A percentile compares a stretch with the other conserved stretches of the same genome.
These are phyloP conservation scores for Larix sibirica DNA, from an alignment of 83 land plant species.

Conservation along the genomic window DNA sequence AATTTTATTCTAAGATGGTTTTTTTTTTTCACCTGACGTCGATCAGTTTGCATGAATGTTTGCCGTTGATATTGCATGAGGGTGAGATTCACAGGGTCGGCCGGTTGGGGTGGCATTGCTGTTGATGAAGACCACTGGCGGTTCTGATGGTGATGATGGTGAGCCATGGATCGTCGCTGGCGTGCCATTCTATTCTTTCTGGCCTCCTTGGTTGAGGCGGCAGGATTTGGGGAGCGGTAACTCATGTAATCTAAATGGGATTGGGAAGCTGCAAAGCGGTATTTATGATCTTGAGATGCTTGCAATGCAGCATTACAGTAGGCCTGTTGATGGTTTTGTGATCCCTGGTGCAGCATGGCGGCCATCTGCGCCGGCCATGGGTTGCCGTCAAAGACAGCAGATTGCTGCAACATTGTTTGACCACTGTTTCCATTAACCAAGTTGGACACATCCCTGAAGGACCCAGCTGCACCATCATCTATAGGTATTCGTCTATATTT, in stretches of 20 bases:
- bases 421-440: not conserved
- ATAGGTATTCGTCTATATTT: slow-evolving; percentile 14
- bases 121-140: slow-evolving; percentile 17
- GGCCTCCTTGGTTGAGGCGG: slow-evolving; percentile 72
- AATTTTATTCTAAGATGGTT: not conserved
- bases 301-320: not conserved
- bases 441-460: not conserved
- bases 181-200: slow-evolving; percentile 84
- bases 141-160: slow-evolving; percentile 32
- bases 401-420: not conserved
- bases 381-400: not conserved
- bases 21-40: slow-evolving; percentile 11
- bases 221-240: slow-evolving; percentile 2
- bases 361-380: not conserved
- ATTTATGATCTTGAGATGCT: not conserved
- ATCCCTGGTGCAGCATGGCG: not conserved
- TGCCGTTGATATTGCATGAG: slow-evolving; percentile 18
- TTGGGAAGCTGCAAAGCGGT: not conserved
- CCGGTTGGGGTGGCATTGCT: not conserved
- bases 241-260: not conserved
- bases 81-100: slow-evolving; percentile 1
- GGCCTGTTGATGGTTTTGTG: too few relatives aligned
- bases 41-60: slow-evolving; percentile 12
- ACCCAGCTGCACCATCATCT: not conserved
- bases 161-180: slow-evolving; percentile 48